Evolutionary conservation across 2,329 filamentous ascomycete genomes (phyloP).

Genomic region (Fusarium bulbicola): DNA sequence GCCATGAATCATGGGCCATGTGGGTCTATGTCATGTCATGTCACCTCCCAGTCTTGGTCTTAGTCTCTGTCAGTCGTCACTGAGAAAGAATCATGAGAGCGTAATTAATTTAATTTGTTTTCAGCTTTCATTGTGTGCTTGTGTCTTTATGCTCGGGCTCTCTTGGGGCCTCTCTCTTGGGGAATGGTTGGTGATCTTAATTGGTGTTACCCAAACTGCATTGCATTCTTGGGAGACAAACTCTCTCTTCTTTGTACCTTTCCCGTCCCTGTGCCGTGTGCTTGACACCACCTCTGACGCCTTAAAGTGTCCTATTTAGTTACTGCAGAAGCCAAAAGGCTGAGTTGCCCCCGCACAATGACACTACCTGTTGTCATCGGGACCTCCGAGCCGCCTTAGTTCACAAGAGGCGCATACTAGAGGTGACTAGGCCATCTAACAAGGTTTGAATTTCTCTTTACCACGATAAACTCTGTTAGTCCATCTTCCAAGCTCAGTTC

Average conservation of each 20-base stretch:
- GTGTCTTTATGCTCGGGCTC: slow-evolving; percentile 3
- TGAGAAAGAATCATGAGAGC: background rate
- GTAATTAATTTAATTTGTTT: background rate
- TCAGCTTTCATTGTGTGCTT: background rate
- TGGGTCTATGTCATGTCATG: background rate
- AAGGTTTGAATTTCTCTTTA: slow-evolving; percentile 23
- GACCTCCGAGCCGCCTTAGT: slow-evolving; percentile 19
- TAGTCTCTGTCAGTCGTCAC: background rate
- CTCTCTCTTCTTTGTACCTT: slow-evolving; percentile 16
- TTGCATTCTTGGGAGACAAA: slow-evolving; percentile 27
- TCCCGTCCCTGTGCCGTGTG: background rate
- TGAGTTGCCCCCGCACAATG: slow-evolving; percentile 20
- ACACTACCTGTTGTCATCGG: slow-evolving; percentile 24
- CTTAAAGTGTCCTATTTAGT: background rate
- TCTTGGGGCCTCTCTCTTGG: slow-evolving; percentile 5
- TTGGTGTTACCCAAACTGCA: slow-evolving; percentile 31
- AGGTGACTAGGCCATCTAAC: background rate
- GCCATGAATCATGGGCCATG: slow-evolving; percentile 29
- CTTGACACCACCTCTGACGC: slow-evolving; percentile 20
- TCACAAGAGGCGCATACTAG: slow-evolving; percentile 21
- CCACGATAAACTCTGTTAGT: slow-evolving; percentile 28
- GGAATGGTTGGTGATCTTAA: background rate
- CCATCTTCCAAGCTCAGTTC: background rate
- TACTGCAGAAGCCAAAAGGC: slow-evolving; percentile 14
- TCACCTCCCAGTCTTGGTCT: background rate